These are phyloP conservation scores for Penstemon newberryi DNA, from an alignment of 257 asterid genomes.

Conservation along the genomic window DNA sequence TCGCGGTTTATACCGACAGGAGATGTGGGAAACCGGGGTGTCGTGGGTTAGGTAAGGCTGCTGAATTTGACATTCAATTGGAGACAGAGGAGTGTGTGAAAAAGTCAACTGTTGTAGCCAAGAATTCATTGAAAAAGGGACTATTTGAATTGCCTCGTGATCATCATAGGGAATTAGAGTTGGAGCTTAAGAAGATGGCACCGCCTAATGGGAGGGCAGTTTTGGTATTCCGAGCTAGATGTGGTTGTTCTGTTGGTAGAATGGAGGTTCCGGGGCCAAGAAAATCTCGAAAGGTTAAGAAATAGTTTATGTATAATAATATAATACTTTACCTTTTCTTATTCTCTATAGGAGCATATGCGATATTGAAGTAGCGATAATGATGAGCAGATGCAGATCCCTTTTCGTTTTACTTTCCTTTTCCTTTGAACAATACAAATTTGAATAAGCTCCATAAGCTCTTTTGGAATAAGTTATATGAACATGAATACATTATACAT, in stretches of 20 bases:
- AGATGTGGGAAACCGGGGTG: conserved; percentile 80
- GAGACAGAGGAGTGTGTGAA: conserved; percentile 77
- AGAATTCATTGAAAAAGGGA: conserved; percentile 60
- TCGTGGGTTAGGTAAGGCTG: conserved; percentile 74
- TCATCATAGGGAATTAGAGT: conserved; percentile 81
- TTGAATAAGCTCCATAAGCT: conserved; percentile 42
- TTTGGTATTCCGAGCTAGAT: conserved; percentile 75
- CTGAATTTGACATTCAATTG: conserved; percentile 88
- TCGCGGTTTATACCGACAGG: conserved; percentile 49
- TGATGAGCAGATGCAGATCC: conserved; percentile 30
- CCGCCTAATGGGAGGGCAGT: conserved; percentile 94
- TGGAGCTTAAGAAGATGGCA: conserved; percentile 95
- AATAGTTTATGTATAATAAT: conserved; percentile 38
- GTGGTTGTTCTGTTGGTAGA: conserved; percentile 91
- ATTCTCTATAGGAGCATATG: conserved; percentile 24
- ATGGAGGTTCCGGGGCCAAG: conserved; percentile 88
- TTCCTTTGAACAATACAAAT: conserved; percentile 29
- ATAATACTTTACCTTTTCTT: conserved; percentile 13
- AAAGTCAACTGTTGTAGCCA: conserved; percentile 37
- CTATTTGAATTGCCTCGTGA: conserved; percentile 75
- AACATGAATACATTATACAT: conserved; percentile 20
- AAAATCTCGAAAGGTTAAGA: conserved; percentile 73
- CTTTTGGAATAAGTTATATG: conserved; percentile 33
- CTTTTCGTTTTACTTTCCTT: conserved; percentile 10
- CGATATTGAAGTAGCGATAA: conserved; percentile 28